phyloP scores from a whole-genome alignment of 352 stramenopile genomes.

The Globisporangium cystogenes region DNA sequence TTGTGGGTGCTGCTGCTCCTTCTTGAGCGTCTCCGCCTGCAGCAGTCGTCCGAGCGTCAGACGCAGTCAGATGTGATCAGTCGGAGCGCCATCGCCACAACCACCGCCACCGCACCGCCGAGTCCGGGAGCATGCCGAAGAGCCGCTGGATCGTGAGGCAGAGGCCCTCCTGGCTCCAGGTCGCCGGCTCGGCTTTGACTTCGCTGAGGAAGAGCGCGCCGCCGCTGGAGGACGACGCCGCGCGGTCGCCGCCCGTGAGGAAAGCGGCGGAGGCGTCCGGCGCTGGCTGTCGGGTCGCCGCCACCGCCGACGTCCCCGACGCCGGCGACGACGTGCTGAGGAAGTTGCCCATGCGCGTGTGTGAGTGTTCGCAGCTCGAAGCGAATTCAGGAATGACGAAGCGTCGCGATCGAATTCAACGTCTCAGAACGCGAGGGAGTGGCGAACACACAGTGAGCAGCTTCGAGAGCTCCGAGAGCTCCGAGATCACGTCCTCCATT shows the following conservation, averaged over 20 bases:
- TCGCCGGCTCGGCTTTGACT: slow-evolving; percentile 30
- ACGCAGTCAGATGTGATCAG: background rate
- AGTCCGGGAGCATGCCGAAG: slow-evolving; percentile 51
- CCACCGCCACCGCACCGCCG: slow-evolving; percentile 17
- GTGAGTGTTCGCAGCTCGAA: background rate
- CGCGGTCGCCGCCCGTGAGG: background rate
- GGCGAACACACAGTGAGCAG: background rate
- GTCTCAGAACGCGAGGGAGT: too few relatives aligned
- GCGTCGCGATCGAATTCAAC: background rate
- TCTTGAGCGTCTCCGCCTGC: slow-evolving; percentile 31
- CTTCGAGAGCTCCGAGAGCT: background rate
- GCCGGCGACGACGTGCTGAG: slow-evolving; percentile 3
- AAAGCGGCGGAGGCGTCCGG: background rate
- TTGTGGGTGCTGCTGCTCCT: slow-evolving; percentile 30
- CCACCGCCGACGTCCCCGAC: too few relatives aligned
- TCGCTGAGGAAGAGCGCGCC: slow-evolving; percentile 53
- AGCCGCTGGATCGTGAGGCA: slow-evolving; percentile 53
- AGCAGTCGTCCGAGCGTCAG: background rate
- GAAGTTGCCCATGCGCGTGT: slow-evolving; percentile 7
- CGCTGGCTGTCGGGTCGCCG: background rate
- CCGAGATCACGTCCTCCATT: background rate
- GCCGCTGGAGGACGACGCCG: background rate
- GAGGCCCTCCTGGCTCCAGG: slow-evolving; percentile 48
- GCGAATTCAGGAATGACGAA: background rate
- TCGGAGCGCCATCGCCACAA: background rate